phyloP scores from a whole-genome alignment of 164 flowering plant genomes.

The Sextonia rubra region DNA sequence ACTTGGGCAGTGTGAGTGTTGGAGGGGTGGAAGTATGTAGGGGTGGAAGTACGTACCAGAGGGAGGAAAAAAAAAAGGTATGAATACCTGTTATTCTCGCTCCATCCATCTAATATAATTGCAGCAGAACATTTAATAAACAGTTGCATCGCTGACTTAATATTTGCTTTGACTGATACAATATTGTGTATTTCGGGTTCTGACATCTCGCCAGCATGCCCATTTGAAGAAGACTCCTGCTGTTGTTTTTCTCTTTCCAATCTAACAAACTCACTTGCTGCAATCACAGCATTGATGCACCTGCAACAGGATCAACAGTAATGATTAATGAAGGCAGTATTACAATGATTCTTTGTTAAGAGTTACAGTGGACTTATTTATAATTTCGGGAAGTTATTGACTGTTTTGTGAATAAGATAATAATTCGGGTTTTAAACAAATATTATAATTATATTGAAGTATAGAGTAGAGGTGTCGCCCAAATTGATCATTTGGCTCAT shows the following conservation, averaged over 20 bases:
- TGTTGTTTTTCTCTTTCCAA: conserved; percentile 74
- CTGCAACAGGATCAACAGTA: conserved; percentile 37
- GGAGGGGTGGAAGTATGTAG: too few species aligned
- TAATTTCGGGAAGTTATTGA: background rate
- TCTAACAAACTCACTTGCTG: conserved; percentile 79
- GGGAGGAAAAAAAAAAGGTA: background rate
- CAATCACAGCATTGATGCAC: conserved; percentile 87
- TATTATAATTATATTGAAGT: too few species aligned
- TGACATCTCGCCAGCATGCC: conserved; percentile 40
- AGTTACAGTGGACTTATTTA: background rate
- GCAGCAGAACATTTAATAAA: conserved; percentile 72
- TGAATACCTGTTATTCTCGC: conserved; percentile 70
- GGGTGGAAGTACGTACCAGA: too few species aligned
- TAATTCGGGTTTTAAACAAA: too few species aligned
- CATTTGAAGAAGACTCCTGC: conserved; percentile 51
- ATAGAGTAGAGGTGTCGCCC: too few species aligned
- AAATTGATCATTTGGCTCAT: too few species aligned
- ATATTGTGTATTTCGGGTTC: conserved; percentile 49
- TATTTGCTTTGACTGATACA: conserved; percentile 60
- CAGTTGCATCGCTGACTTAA: conserved; percentile 74
- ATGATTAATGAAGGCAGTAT: too few species aligned
- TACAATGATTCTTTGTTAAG: background rate
- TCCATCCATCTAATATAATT: conserved; percentile 76
- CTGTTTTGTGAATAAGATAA: too few species aligned
- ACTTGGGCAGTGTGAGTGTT: too few species aligned